Evolutionary conservation across 2,329 filamentous ascomycete genomes (phyloP).

Genomic region (Nannizziopsis arthrosporioides): DNA sequence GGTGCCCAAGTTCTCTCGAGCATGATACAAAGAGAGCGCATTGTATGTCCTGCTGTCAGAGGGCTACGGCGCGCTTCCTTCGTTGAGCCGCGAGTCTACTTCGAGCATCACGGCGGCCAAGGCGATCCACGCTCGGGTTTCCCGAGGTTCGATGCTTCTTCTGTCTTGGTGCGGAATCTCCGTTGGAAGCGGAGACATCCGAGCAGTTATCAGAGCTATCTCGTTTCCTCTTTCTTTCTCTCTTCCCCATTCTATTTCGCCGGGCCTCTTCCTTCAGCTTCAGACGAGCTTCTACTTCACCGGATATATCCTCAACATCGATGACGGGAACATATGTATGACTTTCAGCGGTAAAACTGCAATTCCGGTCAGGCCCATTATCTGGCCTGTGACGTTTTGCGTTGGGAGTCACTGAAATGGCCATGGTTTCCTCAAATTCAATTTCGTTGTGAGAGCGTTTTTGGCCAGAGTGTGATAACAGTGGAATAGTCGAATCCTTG

Average conservation of each 20-base stretch:
- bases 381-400: too few relatives aligned
- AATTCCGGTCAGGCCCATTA: neutral
- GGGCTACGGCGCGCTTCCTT: too few relatives aligned
- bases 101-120: too few relatives aligned
- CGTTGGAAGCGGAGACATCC: neutral
- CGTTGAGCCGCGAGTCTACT: too few relatives aligned
- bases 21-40: too few relatives aligned
- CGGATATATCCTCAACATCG: conserved; percentile 36
- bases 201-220: conserved; percentile 24
- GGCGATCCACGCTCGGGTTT: neutral
- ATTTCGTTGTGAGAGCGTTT: conserved; percentile 17
- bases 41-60: too few relatives aligned
- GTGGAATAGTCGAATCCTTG: conserved; percentile 14
- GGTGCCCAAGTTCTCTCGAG: too few relatives aligned
- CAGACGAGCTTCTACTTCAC: conserved; percentile 35
- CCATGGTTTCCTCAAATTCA: neutral
- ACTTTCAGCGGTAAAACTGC: neutral
- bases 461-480: conserved; percentile 12
- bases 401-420: too few relatives aligned
- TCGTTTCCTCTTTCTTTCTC: conserved; percentile 33
- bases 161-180: neutral
- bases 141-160: neutral
- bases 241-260: conserved; percentile 22
- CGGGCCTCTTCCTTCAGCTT: conserved; percentile 33
- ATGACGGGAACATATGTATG: conserved; percentile 10